phyloP scores from a whole-genome alignment of 2,329 filamentous ascomycete genomes.

The Phoma herbarum region DNA sequence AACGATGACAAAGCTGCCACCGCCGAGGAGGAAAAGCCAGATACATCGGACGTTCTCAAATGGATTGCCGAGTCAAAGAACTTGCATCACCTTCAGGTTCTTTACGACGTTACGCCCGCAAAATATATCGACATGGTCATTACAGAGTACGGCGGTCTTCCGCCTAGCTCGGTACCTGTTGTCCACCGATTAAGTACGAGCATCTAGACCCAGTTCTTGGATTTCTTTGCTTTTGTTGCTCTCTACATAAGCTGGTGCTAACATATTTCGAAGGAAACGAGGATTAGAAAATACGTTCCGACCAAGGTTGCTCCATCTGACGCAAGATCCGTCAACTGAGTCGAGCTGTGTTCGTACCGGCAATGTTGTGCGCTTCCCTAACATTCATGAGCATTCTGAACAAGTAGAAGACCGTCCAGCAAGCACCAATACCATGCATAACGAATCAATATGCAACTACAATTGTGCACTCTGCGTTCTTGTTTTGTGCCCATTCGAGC shows the following conservation, averaged over 20 bases:
- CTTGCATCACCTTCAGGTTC: constrained; percentile 73
- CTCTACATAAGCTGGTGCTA: constrained; percentile 8
- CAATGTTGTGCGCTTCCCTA: too few relatives aligned
- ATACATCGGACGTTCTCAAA: constrained; percentile 45
- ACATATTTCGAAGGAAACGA: constrained; percentile 16
- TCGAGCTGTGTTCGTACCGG: too few relatives aligned
- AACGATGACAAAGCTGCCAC: constrained; percentile 35
- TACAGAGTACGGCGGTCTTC: constrained; percentile 87
- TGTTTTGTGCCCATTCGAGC: too few relatives aligned
- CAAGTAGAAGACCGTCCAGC: too few relatives aligned
- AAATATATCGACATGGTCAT: constrained; percentile 88
- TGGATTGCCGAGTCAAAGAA: constrained; percentile 50
- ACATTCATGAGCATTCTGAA: too few relatives aligned
- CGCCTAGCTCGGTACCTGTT: constrained; percentile 84
- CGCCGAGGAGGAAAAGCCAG: constrained; percentile 29
- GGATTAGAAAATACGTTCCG: too few relatives aligned
- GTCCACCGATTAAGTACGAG: constrained; percentile 66
- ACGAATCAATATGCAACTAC: too few relatives aligned
- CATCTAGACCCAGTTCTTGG: constrained; percentile 33
- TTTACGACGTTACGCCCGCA: constrained; percentile 92
- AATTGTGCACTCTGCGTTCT: too few relatives aligned
- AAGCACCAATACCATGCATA: too few relatives aligned
- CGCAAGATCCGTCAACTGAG: too few relatives aligned
- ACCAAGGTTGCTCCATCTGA: too few relatives aligned
- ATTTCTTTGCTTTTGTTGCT: constrained; percentile 20